A percentile compares a stretch with the other conserved stretches of the same genome.
These are phyloP conservation scores for Lolium perenne DNA, from an alignment of 176 grass and related monocot species.

Conservation along the genomic window DNA sequence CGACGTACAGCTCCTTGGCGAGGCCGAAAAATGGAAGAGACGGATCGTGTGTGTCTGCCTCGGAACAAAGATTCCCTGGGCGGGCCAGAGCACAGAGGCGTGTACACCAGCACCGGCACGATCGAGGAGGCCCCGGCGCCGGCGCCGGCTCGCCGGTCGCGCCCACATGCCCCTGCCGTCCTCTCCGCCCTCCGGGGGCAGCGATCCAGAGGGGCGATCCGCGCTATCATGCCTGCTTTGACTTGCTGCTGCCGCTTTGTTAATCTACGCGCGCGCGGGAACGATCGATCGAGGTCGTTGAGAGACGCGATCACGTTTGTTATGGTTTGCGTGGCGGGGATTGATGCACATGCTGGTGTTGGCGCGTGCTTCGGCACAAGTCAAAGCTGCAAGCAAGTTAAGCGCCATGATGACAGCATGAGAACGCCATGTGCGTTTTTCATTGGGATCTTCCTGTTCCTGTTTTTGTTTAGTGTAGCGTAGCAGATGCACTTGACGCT, in stretches of 20 bases:
- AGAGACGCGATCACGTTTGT: not conserved
- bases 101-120: slow-evolving; percentile 42
- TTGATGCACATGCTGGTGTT: slow-evolving; percentile 51
- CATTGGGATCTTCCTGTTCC: slow-evolving; percentile 25
- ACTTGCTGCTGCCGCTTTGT: slow-evolving; percentile 27
- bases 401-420: slow-evolving; percentile 12
- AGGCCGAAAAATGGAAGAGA: not conserved
- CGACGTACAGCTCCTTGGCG: not conserved
- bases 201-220: slow-evolving; percentile 19
- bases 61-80: slow-evolving; percentile 70
- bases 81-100: slow-evolving; percentile 56
- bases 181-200: not conserved
- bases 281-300: slow-evolving; percentile 26
- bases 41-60: slow-evolving; percentile 33
- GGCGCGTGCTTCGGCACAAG: slow-evolving; percentile 39
- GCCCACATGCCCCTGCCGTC: slow-evolving; percentile 50
- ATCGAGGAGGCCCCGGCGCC: slow-evolving; percentile 40
- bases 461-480: not conserved
- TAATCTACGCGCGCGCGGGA: slow-evolving; percentile 1
- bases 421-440: slow-evolving; percentile 11
- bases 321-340: not conserved
- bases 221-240: not conserved
- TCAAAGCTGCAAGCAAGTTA: slow-evolving; percentile 40
- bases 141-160: slow-evolving; percentile 69
- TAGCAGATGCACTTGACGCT: slow-evolving; percentile 17